These are phyloP conservation scores for Trametes cingulata DNA, from an alignment of 768 basidiomycete species.

Conservation along the genomic window DNA sequence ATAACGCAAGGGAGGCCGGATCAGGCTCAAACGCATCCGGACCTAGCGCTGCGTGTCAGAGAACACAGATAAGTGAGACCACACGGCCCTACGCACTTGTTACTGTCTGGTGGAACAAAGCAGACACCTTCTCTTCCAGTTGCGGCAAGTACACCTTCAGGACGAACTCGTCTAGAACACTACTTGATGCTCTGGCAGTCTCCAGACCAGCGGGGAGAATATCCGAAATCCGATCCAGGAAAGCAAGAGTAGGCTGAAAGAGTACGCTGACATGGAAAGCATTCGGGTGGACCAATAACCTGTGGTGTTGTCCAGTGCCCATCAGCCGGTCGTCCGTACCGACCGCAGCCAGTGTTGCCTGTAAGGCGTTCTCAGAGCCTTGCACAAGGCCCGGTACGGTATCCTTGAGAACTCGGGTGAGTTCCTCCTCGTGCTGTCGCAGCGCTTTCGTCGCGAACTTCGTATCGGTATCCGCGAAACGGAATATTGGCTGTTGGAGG, in stretches of 20 bases:
- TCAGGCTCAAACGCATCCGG: constrained; percentile 90
- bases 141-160: constrained; percentile 91
- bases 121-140: constrained; percentile 89
- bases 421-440: constrained; percentile 78
- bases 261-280: constrained; percentile 93
- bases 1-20: constrained; percentile 61
- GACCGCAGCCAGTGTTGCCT: constrained; percentile 58
- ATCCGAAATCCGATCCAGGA: constrained; percentile 71
- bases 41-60: constrained; percentile 41
- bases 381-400: constrained; percentile 94
- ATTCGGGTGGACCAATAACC: constrained; percentile 83
- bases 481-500: constrained; percentile 70
- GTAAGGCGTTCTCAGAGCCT: constrained; percentile 62
- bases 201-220: constrained; percentile 75
- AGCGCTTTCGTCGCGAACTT: constrained; percentile 70
- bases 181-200: constrained; percentile 61
- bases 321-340: constrained; percentile 75
- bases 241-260: constrained; percentile 91
- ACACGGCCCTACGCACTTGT: constrained; percentile 48
- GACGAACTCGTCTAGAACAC: constrained; percentile 90
- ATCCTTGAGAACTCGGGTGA: constrained; percentile 79
- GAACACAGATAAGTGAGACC: background rate
- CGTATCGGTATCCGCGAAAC: constrained; percentile 86
- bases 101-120: constrained; percentile 83
- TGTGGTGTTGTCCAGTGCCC: constrained; percentile 77